phyloP scores from a whole-genome alignment of 1,139 yeast genomes.

The Kazachstania sp. region DNA sequence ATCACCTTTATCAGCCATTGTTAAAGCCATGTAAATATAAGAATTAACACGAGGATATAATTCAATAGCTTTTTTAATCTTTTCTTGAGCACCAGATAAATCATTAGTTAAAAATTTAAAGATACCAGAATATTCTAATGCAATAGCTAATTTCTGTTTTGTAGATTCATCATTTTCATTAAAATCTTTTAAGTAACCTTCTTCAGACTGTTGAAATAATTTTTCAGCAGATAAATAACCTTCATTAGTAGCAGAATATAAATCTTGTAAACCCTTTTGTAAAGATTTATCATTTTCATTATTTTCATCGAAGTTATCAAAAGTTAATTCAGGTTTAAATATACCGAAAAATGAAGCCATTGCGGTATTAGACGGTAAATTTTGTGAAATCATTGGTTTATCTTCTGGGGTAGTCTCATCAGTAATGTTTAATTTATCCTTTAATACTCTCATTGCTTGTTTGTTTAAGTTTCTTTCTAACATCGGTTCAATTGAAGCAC shows the following conservation, averaged over 20 bases:
- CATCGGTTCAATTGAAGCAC: constrained; percentile 67
- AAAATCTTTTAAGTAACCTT: constrained; percentile 39
- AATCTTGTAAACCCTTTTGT: constrained; percentile 56
- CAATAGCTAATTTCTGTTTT: constrained; percentile 50
- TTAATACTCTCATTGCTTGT: constrained; percentile 61
- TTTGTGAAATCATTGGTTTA: constrained; percentile 2
- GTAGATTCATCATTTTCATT: constrained; percentile 30
- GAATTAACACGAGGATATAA: constrained; percentile 75
- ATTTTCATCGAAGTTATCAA: constrained; percentile 36
- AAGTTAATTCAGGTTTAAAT: constrained; percentile 30
- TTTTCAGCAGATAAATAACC: constrained; percentile 71
- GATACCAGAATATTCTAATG: constrained; percentile 77
- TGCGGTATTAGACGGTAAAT: constrained; percentile 77
- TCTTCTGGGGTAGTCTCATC: constrained; percentile 31
- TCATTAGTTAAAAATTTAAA: constrained; percentile 77
- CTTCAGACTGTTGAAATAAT: constrained; percentile 58
- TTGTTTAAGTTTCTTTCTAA: constrained; percentile 82
- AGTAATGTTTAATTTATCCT: constrained; percentile 39
- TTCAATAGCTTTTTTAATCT: constrained; percentile 55
- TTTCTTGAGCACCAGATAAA: constrained; percentile 50
- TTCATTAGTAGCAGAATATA: constrained; percentile 56
- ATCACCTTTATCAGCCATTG: constrained; percentile 67
- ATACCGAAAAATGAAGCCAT: constrained; percentile 79
- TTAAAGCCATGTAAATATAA: constrained; percentile 73
- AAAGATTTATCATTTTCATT: constrained; percentile 55